These are phyloP conservation scores for Leptoxyphium fumago DNA, from an alignment of 2,329 filamentous ascomycete species.

Conservation along the genomic window DNA sequence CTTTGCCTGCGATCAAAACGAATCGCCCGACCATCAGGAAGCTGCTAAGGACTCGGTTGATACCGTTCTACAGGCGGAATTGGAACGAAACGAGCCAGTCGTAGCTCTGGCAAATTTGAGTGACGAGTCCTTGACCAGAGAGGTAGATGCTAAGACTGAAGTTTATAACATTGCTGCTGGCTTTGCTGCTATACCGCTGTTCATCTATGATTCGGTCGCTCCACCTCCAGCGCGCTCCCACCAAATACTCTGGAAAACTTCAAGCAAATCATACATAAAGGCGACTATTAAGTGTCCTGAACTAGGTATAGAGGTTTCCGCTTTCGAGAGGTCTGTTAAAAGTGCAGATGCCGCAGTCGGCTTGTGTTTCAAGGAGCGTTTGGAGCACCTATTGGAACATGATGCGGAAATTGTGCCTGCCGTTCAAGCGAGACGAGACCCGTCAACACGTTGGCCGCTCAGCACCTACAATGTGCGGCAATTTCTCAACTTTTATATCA, in stretches of 20 bases:
- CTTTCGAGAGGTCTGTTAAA: conserved; percentile 12
- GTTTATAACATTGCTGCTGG: conserved; percentile 30
- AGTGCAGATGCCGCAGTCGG: conserved; percentile 23
- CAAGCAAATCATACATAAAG: background rate
- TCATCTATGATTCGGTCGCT: conserved; percentile 3
- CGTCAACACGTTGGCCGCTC: conserved; percentile 11
- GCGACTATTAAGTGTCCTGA: conserved; percentile 23
- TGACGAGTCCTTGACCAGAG: conserved; percentile 6
- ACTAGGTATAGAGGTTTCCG: conserved; percentile 20
- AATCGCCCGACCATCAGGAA: background rate
- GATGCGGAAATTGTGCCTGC: conserved; percentile 6
- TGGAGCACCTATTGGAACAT: conserved; percentile 12
- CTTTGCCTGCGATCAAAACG: background rate
- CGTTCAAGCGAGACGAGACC: conserved; percentile 15
- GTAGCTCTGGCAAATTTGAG: conserved; percentile 7
- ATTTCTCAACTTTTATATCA: conserved; percentile 24
- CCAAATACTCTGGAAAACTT: background rate
- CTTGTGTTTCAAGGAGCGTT: conserved; percentile 24
- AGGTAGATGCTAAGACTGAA: conserved; percentile 14
- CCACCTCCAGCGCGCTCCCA: background rate
- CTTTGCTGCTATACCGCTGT: conserved; percentile 21
- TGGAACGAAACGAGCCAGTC: conserved; percentile 1
- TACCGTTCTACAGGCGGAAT: background rate
- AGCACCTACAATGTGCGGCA: conserved; percentile 23
- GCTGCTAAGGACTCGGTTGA: background rate